Evolutionary conservation across 176 grass and related monocot genomes (phyloP).

Genomic region (Melocanna baccifera): DNA sequence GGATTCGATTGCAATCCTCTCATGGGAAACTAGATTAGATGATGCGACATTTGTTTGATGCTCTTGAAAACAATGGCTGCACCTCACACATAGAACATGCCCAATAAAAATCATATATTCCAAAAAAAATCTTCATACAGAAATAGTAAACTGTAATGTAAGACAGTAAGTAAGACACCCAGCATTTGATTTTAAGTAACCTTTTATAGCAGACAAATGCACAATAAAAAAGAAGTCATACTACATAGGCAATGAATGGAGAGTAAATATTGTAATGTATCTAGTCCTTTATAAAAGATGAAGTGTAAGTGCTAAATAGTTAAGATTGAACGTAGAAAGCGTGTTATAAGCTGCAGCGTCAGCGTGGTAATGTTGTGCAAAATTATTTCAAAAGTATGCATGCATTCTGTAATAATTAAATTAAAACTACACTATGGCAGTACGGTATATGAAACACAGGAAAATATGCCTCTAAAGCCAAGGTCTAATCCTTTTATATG

Average conservation of each 20-base stretch:
- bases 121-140: not conserved
- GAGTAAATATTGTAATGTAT: not conserved
- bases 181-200: not conserved
- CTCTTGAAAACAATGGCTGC: not conserved
- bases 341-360: not conserved
- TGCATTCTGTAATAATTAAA: not conserved
- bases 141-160: not conserved
- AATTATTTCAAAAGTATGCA: not conserved
- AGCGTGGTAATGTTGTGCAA: not conserved
- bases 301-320: not conserved
- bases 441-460: not conserved
- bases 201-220: not conserved
- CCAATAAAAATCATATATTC: not conserved
- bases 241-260: conserved; percentile 3
- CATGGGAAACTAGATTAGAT: not conserved
- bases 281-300: not conserved
- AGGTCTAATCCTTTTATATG: not conserved
- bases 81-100: not conserved
- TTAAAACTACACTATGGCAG: not conserved
- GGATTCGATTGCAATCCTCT: not conserved
- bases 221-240: not conserved
- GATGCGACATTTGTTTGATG: not conserved
- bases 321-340: not conserved
- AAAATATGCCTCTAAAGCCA: not conserved
- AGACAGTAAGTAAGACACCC: not conserved